Base-by-base conservation (phyloP, 805 yeast species). In the Candida ortonii region DNA sequence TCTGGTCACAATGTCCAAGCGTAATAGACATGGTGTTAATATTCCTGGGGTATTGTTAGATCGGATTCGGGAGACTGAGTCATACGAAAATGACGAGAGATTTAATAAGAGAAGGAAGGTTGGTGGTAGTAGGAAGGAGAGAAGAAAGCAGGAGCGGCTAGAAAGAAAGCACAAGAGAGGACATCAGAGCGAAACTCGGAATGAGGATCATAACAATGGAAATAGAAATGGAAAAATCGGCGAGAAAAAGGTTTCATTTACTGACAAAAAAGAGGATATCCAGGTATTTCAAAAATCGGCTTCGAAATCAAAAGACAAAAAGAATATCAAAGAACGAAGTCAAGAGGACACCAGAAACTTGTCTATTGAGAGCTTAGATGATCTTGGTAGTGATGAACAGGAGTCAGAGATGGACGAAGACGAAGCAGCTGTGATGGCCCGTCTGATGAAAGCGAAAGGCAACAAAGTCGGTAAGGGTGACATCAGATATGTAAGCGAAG, bases 1-100 rank as follows among this genome's bases (percentile, higher is more conserved):
- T 20, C n/a, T n/a, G 17, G n/a, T 6, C 20, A 13, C 16, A 23
- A 31, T 47, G 50, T 41, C 46, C 10, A 52, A 45, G 33, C 47
- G 51, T 33, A 42, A 47, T 28, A 43, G 43, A 16, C 66, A 57
- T 30, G 58, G 58, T n/a, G 62, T 68, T 26, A 59, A 61, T 28
- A 57, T 70, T 29, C 75, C 75, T 2, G 70, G 70, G 11, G 57
- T 51, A 16, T 45, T 70, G 27, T 49, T 70, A 21, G 73, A 70
- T 34, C 64, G 59, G 43, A 67, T 70, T 28, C 51, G 63, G 23
- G 53, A 52, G 13, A 58, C 50, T 9, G 65, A 52, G 8, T 57
- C 49, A 10, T 67, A 67, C 33, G 63, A 42, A n/a, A 33, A 42
- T 15, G 66, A 62, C 36, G 53, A 47, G 22, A 44, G 62, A 26